These are phyloP conservation scores for Verticillium nonalfalfae DNA, from an alignment of 2,329 filamentous ascomycete species.

Conservation along the genomic window DNA sequence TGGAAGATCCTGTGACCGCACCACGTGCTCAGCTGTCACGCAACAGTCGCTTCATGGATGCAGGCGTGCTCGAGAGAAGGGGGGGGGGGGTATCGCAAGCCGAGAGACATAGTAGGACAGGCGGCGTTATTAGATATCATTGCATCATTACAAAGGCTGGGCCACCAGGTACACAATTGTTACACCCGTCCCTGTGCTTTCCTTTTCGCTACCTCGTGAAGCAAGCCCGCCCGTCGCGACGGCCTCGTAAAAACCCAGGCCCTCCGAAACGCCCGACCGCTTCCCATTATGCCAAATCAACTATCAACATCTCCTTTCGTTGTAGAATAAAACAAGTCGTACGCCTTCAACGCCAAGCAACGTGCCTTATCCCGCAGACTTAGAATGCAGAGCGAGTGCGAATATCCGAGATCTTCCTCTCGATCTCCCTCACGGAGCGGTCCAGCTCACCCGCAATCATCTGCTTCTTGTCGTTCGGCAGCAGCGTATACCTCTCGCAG, in stretches of 20 bases:
- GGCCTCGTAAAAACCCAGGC: background rate
- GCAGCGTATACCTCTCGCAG: constrained; percentile 81
- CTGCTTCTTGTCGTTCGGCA: constrained; percentile 84
- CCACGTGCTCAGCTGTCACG: too few species aligned
- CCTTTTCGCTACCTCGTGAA: background rate
- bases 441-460: constrained; percentile 93
- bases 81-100: too few species aligned
- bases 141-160: background rate
- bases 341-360: background rate
- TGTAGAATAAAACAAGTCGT: background rate
- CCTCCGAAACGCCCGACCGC: background rate
- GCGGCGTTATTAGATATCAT: background rate
- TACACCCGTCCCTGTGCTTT: too few species aligned
- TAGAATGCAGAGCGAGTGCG: constrained; percentile 54
- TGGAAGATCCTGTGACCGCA: background rate
- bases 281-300: too few species aligned
- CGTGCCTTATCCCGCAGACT: constrained; percentile 6
- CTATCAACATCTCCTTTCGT: too few species aligned
- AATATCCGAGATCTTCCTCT: constrained; percentile 81
- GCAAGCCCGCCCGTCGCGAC: background rate
- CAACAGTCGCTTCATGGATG: too few species aligned
- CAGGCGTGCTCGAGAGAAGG: too few species aligned
- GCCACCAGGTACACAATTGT: too few species aligned
- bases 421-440: constrained; percentile 84
- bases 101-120: background rate